Conservation (phyloP, 768 basidiomycete species). For the Candolleomyces aberdarensis region DNA sequence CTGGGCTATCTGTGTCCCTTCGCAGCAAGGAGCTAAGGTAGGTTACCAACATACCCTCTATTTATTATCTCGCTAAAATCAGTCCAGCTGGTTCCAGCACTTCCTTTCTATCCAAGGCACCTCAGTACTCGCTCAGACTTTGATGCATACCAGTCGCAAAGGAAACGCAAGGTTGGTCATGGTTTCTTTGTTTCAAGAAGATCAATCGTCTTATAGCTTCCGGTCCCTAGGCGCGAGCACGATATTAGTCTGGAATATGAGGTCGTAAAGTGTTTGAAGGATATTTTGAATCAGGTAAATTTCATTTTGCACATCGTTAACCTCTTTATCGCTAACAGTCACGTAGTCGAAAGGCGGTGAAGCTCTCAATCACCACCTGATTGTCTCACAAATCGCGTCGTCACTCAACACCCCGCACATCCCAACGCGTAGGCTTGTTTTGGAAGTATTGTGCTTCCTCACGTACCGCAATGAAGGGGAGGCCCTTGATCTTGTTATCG, state of each 20-base stretch:
- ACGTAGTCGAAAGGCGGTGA: conserved; percentile 64
- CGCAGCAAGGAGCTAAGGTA: conserved; percentile 82
- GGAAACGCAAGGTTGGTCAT: conserved; percentile 52
- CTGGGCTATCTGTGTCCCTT: conserved; percentile 70
- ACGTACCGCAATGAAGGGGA: conserved; percentile 63
- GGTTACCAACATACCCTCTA: conserved; percentile 17
- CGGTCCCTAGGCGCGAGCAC: conserved; percentile 43
- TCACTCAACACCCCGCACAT: conserved; percentile 82
- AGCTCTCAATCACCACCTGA: conserved; percentile 65
- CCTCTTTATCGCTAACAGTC: conserved; percentile 6
- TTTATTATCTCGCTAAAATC: conserved; percentile 13
- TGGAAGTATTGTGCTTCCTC: conserved; percentile 77
- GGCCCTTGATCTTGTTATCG: conserved; percentile 64
- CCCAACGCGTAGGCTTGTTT: conserved; percentile 69
- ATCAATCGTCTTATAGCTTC: conserved; percentile 8
- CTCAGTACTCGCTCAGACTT: conserved; percentile 76
- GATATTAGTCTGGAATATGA: conserved; percentile 84
- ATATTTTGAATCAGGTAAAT: conserved; percentile 59
- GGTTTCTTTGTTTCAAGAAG: neutral
- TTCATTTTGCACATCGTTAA: conserved; percentile 5
- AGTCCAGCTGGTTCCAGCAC: conserved; percentile 69
- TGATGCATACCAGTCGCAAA: conserved; percentile 74
- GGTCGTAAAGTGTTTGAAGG: conserved; percentile 81
- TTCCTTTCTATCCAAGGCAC: conserved; percentile 80
- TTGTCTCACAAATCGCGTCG: conserved; percentile 77